Evolutionary conservation across 148 eudicot species (phyloP).

Genomic region (Rhododendron griersonianum): DNA sequence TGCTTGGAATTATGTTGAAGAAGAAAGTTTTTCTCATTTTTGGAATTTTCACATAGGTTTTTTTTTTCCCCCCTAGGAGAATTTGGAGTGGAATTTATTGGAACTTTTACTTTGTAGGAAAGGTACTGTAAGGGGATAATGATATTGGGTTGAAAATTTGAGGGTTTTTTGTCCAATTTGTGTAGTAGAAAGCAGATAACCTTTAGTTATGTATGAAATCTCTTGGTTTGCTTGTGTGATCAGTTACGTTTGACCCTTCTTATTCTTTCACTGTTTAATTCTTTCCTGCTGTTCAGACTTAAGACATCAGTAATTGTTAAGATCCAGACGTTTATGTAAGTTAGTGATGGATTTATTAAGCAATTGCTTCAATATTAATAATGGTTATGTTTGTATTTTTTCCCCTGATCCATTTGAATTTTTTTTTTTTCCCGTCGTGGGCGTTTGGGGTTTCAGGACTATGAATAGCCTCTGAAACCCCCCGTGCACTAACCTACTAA

Average conservation of each 20-base stretch:
- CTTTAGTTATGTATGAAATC: background rate
- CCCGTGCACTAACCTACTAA: no score
- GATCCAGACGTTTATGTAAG: slow-evolving; percentile 3
- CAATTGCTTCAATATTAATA: background rate
- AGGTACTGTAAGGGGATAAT: background rate
- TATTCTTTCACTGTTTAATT: background rate
- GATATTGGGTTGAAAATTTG: background rate
- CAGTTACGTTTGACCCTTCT: slow-evolving; percentile 1
- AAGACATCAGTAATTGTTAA: background rate
- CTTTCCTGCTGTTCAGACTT: background rate
- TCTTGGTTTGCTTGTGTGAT: background rate
- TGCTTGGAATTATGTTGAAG: slow-evolving; percentile 13
- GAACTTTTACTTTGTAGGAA: background rate
- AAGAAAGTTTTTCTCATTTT: slow-evolving; percentile 9
- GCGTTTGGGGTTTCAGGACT: no score
- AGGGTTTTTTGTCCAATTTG: background rate
- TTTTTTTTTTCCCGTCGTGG: no score
- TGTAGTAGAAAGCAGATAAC: background rate
- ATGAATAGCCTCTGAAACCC: no score
- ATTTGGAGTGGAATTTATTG: slow-evolving; percentile 1
- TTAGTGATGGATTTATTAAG: background rate
- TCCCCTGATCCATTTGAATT: no score
- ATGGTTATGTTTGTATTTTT: no score
- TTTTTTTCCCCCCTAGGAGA: background rate
- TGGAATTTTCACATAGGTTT: background rate